Evolutionary conservation across 805 yeast genomes (phyloP).

Genomic region (Candida saitoana): DNA sequence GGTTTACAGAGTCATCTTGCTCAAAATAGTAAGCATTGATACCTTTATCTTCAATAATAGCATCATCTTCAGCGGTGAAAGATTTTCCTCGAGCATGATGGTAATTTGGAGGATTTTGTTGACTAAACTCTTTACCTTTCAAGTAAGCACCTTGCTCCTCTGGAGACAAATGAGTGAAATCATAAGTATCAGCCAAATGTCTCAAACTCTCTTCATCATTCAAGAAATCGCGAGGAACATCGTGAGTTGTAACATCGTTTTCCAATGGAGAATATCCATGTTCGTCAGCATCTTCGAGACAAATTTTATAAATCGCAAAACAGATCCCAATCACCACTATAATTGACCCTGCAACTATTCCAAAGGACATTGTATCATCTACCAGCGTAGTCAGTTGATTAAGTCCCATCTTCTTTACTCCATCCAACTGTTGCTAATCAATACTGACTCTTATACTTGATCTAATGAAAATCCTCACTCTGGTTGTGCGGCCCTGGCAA

Average conservation of each 20-base stretch:
- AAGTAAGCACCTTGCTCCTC: constrained; percentile 37
- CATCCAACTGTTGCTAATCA: neutral
- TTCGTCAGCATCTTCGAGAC: neutral
- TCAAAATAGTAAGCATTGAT: constrained; percentile 38
- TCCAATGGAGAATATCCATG: constrained; percentile 4
- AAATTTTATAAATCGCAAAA: constrained; percentile 4
- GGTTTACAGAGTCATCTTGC: constrained; percentile 28
- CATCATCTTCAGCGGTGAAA: constrained; percentile 25
- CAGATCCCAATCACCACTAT: constrained; percentile 1
- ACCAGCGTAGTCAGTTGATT: neutral
- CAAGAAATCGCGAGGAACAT: constrained; percentile 34
- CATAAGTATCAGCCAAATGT: constrained; percentile 34
- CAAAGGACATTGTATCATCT: constrained; percentile 2
- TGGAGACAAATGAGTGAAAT: constrained; percentile 33
- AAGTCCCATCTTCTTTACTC: neutral
- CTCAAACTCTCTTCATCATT: constrained; percentile 37
- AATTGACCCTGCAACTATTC: neutral
- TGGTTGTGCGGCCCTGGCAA: neutral
- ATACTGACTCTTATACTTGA: neutral
- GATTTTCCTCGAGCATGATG: constrained; percentile 31
- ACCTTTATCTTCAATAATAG: constrained; percentile 32
- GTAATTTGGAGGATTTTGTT: constrained; percentile 27
- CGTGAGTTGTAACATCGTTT: constrained; percentile 6
- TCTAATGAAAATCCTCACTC: neutral
- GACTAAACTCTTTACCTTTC: constrained; percentile 33